Evolutionary conservation across 441 rosid species (phyloP).

Genomic region (Dalechampia spathulata): DNA sequence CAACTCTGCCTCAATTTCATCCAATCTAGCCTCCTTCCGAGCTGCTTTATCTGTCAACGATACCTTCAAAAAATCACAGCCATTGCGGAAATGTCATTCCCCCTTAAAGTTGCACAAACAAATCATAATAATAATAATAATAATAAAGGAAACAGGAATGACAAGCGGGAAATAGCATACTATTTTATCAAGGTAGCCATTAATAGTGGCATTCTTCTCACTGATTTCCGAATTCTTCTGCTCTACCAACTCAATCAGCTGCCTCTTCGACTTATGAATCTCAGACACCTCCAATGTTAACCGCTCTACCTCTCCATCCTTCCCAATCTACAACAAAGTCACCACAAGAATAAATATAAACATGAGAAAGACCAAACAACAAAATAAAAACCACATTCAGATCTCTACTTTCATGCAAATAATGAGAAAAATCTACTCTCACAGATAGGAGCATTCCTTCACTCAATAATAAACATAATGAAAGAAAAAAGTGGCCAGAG

Average conservation of each 20-base stretch:
- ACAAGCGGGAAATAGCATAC: slow-evolving; percentile 29
- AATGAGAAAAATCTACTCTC: too few relatives aligned
- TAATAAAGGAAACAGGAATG: not conserved
- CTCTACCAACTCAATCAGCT: slow-evolving; percentile 72
- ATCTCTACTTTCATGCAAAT: too few relatives aligned
- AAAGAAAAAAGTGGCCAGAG: too few relatives aligned
- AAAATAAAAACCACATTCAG: not conserved
- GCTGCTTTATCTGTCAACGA: slow-evolving; percentile 58
- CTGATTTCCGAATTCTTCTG: slow-evolving; percentile 71
- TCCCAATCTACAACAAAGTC: slow-evolving; percentile 45
- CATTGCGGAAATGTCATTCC: too few relatives aligned
- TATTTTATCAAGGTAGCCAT: slow-evolving; percentile 75
- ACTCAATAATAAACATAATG: too few relatives aligned
- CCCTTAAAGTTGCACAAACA: too few relatives aligned
- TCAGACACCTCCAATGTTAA: slow-evolving; percentile 55
- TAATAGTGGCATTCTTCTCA: slow-evolving; percentile 69
- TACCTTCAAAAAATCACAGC: too few relatives aligned
- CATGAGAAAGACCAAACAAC: not conserved
- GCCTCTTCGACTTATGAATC: slow-evolving; percentile 82
- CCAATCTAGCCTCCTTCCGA: slow-evolving; percentile 55
- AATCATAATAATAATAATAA: not conserved
- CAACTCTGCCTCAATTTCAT: slow-evolving; percentile 65
- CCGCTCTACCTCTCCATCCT: slow-evolving; percentile 82
- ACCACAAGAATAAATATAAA: not conserved
- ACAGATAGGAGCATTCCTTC: too few relatives aligned